phyloP scores from a whole-genome alignment of 2,329 filamentous ascomycete species.

The Diaporthe humulicola region DNA sequence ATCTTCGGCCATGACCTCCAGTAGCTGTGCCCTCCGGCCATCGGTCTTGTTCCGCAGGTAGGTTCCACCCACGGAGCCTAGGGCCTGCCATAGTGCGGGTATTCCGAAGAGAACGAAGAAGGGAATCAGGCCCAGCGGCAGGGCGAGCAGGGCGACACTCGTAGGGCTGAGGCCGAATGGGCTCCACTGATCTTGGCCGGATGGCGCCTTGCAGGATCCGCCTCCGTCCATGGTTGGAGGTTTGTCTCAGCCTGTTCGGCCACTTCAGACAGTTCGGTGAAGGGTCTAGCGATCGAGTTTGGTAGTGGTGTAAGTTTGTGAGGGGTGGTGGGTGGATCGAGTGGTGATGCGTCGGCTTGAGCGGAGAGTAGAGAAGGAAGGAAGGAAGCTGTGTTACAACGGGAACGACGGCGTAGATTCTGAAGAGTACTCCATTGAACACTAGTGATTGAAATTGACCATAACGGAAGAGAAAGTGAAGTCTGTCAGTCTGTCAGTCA shows the following conservation, averaged over 20 bases:
- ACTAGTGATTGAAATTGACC: background rate
- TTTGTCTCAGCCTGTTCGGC: background rate
- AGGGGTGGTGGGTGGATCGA: no score
- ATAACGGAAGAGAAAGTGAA: background rate
- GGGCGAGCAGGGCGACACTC: constrained; percentile 46
- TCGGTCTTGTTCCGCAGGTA: constrained; percentile 74
- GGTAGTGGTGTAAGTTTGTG: background rate
- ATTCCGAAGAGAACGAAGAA: constrained; percentile 50
- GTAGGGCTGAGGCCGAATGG: constrained; percentile 49
- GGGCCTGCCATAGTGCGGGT: constrained; percentile 52
- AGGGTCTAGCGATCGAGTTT: background rate
- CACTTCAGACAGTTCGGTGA: background rate
- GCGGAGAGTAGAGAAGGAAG: background rate
- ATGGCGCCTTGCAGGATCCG: constrained; percentile 45
- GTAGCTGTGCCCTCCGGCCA: constrained; percentile 70
- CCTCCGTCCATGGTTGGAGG: constrained; percentile 45
- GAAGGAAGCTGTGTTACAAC: constrained; percentile 28
- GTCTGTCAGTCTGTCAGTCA: background rate
- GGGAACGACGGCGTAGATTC: background rate
- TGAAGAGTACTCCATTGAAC: constrained; percentile 28
- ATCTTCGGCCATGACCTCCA: constrained; percentile 61
- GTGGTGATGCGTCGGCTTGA: background rate
- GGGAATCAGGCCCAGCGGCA: constrained; percentile 48
- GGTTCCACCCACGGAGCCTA: constrained; percentile 67
- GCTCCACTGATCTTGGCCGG: constrained; percentile 44